Conservation (phyloP, 2,329 filamentous ascomycete species). For the Cladophialophora yegresii region DNA sequence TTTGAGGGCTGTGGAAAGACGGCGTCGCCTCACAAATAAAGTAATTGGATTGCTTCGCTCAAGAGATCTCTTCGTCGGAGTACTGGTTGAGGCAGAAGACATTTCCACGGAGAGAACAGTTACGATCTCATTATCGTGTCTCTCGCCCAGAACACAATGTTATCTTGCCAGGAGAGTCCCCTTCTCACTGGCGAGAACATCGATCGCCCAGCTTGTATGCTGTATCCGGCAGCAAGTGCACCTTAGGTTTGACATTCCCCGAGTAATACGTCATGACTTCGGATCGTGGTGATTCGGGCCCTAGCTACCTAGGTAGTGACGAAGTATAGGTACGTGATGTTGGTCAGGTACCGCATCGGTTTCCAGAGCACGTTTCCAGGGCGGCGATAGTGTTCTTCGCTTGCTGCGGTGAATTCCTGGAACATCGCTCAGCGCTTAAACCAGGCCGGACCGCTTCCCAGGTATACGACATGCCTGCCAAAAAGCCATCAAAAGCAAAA, state of each 20-base stretch:
- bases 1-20: too few species aligned
- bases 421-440: not conserved
- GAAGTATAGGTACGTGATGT: too few species aligned
- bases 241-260: conserved; percentile 2
- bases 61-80: too few species aligned
- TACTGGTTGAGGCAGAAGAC: too few species aligned
- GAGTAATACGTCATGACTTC: conserved; percentile 11
- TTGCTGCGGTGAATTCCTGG: not conserved
- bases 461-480: not conserved
- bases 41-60: too few species aligned
- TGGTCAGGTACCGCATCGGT: not conserved
- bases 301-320: not conserved
- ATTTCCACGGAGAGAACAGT: too few species aligned
- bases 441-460: not conserved
- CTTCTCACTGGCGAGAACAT: not conserved
- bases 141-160: too few species aligned
- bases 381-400: not conserved
- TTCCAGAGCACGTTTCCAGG: not conserved
- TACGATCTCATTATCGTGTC: too few species aligned
- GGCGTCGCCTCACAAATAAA: too few species aligned
- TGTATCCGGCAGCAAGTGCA: too few species aligned
- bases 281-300: not conserved
- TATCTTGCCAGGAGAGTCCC: too few species aligned
- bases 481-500: not conserved
- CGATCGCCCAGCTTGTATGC: not conserved